Percentiles rank a stretch among this genome's conserved stretches.
These are phyloP conservation scores for Metschnikowia amazonensis DNA, from an alignment of 805 yeast genomes.

Conservation along the genomic window DNA sequence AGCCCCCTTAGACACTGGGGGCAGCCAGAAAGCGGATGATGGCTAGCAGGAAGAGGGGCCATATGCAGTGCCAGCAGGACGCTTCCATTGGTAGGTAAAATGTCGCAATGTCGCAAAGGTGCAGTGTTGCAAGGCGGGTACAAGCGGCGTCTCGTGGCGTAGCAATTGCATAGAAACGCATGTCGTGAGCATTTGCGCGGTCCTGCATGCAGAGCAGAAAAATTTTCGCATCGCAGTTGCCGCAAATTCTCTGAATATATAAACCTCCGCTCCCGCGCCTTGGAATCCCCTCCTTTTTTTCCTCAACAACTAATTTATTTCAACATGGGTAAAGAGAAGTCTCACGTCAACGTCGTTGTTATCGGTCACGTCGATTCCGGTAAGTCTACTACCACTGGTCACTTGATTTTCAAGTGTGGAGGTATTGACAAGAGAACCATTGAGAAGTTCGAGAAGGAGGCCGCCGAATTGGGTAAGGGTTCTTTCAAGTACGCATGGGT, in stretches of 20 bases:
- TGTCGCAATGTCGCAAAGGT: background rate
- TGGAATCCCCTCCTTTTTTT: slow-evolving; percentile 1
- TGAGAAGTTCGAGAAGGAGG: slow-evolving; percentile 97
- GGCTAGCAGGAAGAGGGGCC: too few species aligned
- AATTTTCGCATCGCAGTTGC: slow-evolving; percentile 5
- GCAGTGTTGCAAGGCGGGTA: background rate
- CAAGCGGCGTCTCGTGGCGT: background rate
- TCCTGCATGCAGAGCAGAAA: slow-evolving; percentile 1
- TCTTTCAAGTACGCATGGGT: slow-evolving; percentile 99
- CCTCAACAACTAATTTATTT: background rate
- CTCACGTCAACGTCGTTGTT: slow-evolving; percentile 89
- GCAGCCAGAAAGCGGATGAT: too few species aligned
- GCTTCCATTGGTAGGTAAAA: too few species aligned
- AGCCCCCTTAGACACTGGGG: background rate
- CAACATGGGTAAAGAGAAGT: slow-evolving; percentile 14
- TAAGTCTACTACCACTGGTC: slow-evolving; percentile 98
- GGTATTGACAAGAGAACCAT: slow-evolving; percentile 98
- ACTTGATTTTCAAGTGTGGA: slow-evolving; percentile 99
- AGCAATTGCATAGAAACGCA: background rate
- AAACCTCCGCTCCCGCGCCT: slow-evolving; percentile 11
- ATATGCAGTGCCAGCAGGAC: too few species aligned
- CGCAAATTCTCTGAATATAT: slow-evolving; percentile 12
- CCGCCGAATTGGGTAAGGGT: slow-evolving; percentile 95
- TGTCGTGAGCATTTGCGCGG: slow-evolving; percentile 1
- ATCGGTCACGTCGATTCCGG: slow-evolving; percentile 99